phyloP scores from a whole-genome alignment of 805 yeast genomes.

The Nakazawaea anatomiae region DNA sequence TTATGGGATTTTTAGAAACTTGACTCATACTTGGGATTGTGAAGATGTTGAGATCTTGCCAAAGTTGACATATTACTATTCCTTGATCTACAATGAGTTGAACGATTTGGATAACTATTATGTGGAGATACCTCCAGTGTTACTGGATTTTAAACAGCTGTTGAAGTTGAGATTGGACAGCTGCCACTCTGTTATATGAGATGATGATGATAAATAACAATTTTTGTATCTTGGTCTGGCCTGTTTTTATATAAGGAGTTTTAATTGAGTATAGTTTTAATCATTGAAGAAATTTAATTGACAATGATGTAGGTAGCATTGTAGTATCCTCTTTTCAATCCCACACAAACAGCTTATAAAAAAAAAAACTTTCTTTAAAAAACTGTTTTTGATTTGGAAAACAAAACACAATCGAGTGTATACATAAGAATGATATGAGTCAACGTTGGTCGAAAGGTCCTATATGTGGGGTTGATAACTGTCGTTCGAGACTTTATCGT shows the following conservation, averaged over 20 bases:
- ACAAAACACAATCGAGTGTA: neutral
- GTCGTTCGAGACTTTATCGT: conserved; percentile 73
- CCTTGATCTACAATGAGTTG: conserved; percentile 25
- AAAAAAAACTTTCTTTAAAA: neutral
- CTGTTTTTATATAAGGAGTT: neutral
- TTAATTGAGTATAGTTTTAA: neutral
- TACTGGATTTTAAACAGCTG: conserved; percentile 19
- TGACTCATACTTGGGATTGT: conserved; percentile 13
- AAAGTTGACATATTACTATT: conserved; percentile 22
- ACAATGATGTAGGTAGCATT: no score
- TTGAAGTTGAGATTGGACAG: neutral
- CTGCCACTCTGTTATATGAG: no score
- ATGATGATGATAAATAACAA: no score
- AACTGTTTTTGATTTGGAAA: neutral
- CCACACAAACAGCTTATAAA: neutral
- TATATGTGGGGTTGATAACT: conserved; percentile 85
- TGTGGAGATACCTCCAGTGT: conserved; percentile 25
- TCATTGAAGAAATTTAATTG: no score
- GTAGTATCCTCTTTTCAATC: no score
- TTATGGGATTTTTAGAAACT: conserved; percentile 27
- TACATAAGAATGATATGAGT: conserved; percentile 4
- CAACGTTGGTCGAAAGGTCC: conserved; percentile 63
- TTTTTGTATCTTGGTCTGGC: neutral
- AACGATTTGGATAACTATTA: conserved; percentile 29
- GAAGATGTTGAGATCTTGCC: conserved; percentile 12